Base-by-base conservation (phyloP, 257 asterid genomes). In the Scutellaria galericulata region DNA sequence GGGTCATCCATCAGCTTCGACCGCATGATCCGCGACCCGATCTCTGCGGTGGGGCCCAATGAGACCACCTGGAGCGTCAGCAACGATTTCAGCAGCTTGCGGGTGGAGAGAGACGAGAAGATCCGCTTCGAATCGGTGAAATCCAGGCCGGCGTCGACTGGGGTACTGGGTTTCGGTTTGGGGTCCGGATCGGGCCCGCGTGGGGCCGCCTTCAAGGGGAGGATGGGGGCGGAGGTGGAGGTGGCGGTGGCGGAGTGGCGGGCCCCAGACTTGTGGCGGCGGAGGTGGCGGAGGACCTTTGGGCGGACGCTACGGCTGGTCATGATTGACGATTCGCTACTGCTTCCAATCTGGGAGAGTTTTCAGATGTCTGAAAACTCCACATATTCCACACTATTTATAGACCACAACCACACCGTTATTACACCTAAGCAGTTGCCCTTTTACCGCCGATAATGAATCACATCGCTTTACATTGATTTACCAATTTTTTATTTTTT, bases 1-100 rank as follows among this genome's bases (percentile, higher is more conserved):
- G 90, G 91, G 7, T 72, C 65, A 0, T 60, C 67, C 86, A 87
- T 75, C 24, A 85, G 78, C 22, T 67, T 37, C 5, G 96, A 90
- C 5, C 72, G 83, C 88, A 87, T 70, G 14, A 87, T 86, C 86
- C 79, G 54, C 62, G 64, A 1, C 0, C 97, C 97, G 0, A 83
- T 0, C 73, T 89, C 95, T 27, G 87, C 89, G 76, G 85, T 48
- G 0, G 87, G 86, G 70, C 67, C 85, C 0, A 75, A 11, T 0
- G 93, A 73, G 0, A 88, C 57, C 81, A 79, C 51, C 35, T 82
- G 83, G 0, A 93, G 89, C 7, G 83, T 87, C 7, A 61, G 1
- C 15, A 86, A 13, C 0, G 97, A 90, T 68, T 66, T 78, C 6
- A 85, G 20, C 79, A 92, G 80, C 50, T 78, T 89, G 0, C 74